These are phyloP conservation scores for Suillus discolor DNA, from an alignment of 768 basidiomycete genomes.

Conservation along the genomic window DNA sequence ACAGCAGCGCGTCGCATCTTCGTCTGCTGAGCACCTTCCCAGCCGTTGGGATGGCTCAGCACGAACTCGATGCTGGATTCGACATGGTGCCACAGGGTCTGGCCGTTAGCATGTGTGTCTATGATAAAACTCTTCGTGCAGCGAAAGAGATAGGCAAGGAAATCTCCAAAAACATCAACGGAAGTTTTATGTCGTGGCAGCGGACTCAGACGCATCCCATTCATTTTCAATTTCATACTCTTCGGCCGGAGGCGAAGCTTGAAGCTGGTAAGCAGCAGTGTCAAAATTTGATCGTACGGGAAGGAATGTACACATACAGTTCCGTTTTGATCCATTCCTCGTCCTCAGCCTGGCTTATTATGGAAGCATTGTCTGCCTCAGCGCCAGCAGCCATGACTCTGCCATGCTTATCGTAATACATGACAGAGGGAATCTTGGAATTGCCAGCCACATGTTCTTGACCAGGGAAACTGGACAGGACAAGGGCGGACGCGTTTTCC, in stretches of 20 bases:
- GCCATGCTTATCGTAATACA: conserved; percentile 73
- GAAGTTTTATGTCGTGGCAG: conserved; percentile 69
- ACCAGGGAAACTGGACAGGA: conserved; percentile 65
- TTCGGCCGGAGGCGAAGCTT: conserved; percentile 79
- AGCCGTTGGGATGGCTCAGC: conserved; percentile 79
- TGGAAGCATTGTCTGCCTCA: conserved; percentile 66
- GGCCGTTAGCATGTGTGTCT: conserved; percentile 83
- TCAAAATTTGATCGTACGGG: conserved; percentile 6
- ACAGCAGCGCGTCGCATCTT: conserved; percentile 78
- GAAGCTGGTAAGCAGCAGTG: conserved; percentile 48
- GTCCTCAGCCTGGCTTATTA: conserved; percentile 70
- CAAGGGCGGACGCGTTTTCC: conserved; percentile 13
- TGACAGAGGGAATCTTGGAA: conserved; percentile 78
- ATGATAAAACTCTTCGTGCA: conserved; percentile 77
- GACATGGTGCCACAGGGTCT: conserved; percentile 67
- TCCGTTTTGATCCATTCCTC: conserved; percentile 78
- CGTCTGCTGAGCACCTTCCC: conserved; percentile 76
- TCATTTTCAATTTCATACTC: conserved; percentile 81
- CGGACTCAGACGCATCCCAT: conserved; percentile 74
- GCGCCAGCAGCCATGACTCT: conserved; percentile 73
- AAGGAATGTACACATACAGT: conserved; percentile 51
- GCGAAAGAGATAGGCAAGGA: conserved; percentile 69
- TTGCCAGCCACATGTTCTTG: conserved; percentile 87
- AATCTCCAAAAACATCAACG: conserved; percentile 80
- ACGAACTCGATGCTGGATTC: conserved; percentile 74